phyloP scores from a whole-genome alignment of 2,329 filamentous ascomycete genomes.

The Neonectria coccinea region DNA sequence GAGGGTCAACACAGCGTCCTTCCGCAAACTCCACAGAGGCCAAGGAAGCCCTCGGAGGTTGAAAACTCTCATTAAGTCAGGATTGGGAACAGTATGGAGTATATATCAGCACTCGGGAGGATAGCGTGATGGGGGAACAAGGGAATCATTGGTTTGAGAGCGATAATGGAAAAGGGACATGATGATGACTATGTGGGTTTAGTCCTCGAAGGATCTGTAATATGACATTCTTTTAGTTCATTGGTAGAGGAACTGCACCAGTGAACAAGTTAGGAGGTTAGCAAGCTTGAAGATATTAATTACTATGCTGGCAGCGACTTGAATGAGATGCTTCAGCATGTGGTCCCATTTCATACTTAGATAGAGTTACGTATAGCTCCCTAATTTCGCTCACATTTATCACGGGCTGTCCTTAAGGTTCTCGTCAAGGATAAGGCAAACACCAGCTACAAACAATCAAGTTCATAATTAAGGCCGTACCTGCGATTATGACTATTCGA shows the following conservation, averaged over 20 bases:
- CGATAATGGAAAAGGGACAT: not conserved
- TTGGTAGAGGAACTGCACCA: not conserved
- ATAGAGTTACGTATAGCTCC: too few relatives aligned
- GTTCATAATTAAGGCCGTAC: not conserved
- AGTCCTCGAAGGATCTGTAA: not conserved
- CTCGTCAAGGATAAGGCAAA: not conserved
- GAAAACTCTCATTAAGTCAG: not conserved
- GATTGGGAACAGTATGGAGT: not conserved
- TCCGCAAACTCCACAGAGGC: slow-evolving; percentile 23
- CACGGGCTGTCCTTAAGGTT: too few relatives aligned
- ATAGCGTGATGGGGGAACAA: not conserved
- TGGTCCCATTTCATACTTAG: too few relatives aligned
- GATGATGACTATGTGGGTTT: not conserved
- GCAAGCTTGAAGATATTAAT: not conserved
- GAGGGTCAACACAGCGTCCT: slow-evolving; percentile 30
- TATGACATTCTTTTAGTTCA: not conserved
- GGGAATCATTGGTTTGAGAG: not conserved
- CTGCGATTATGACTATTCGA: not conserved
- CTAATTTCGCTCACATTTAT: too few relatives aligned
- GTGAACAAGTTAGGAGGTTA: not conserved
- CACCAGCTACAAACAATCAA: not conserved
- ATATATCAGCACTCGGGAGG: not conserved
- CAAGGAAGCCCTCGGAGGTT: slow-evolving; percentile 1
- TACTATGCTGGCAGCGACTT: too few relatives aligned
- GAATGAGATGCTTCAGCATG: too few relatives aligned